phyloP scores from a whole-genome alignment of 169 alveolate species.

The Cystoisospora suis region DNA sequence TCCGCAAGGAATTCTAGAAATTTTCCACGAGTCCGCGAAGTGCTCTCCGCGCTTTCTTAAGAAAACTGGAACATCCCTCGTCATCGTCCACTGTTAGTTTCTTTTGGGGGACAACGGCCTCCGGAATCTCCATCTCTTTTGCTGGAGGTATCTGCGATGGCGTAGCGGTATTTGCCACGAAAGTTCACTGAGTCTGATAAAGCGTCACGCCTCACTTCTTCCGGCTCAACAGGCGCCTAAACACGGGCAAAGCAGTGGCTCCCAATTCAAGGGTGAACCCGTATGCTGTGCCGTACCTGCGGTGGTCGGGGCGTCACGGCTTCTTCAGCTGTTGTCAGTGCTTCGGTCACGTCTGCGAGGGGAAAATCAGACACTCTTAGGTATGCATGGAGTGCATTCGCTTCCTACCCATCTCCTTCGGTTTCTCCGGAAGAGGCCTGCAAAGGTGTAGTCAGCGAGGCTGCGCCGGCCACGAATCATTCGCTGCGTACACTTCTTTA shows the following conservation, averaged over 20 bases:
- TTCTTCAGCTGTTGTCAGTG: slow-evolving; percentile 3
- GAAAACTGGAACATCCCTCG: background rate
- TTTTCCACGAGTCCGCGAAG: background rate
- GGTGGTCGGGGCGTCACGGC: no score
- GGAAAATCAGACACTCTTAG: no score
- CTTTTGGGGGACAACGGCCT: background rate
- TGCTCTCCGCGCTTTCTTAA: background rate
- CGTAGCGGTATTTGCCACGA: no score
- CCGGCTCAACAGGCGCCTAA: no score
- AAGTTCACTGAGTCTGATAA: no score
- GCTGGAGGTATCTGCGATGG: no score
- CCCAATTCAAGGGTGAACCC: no score
- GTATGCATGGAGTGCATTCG: no score
- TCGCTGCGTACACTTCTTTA: background rate
- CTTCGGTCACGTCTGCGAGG: slow-evolving; percentile 3
- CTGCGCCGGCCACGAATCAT: background rate
- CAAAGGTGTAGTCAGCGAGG: background rate
- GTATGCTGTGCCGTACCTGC: no score
- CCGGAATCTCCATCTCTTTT: background rate
- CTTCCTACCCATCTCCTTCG: background rate
- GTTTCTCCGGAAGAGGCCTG: background rate
- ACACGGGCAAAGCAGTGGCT: no score
- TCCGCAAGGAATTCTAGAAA: no score
- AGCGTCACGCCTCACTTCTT: no score
- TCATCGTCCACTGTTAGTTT: background rate